Evolutionary conservation across 768 basidiomycete genomes (phyloP).

Genomic region (Termitomyces sp.): DNA sequence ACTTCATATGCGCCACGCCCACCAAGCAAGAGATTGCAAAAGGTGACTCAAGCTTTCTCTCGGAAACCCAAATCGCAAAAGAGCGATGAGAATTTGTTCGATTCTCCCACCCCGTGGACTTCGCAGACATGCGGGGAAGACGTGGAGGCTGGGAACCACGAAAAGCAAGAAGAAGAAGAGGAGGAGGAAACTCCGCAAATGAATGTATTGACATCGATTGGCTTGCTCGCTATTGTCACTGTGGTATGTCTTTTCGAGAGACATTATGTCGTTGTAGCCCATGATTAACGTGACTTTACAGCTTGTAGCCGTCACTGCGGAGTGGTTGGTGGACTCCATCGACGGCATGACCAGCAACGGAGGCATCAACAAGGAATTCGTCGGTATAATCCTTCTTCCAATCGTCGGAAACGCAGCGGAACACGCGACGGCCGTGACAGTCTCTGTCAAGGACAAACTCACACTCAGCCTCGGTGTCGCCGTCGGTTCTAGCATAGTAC

Average conservation of each 20-base stretch:
- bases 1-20: conserved; percentile 21
- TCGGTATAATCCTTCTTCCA: conserved; percentile 80
- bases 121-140: neutral
- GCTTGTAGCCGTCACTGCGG: conserved; percentile 60
- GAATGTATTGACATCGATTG: conserved; percentile 47
- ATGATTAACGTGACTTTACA: conserved; percentile 29
- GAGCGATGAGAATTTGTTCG: neutral
- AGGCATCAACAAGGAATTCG: conserved; percentile 69
- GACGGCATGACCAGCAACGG: conserved; percentile 57
- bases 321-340: conserved; percentile 79
- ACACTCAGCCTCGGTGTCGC: conserved; percentile 86
- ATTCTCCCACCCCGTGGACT: neutral
- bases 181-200: conserved; percentile 48
- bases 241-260: conserved; percentile 36
- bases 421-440: conserved; percentile 87
- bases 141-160: neutral
- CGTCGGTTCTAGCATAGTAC: conserved; percentile 77
- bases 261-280: no score
- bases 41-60: neutral
- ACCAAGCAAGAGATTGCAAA: neutral
- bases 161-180: conserved; percentile 14
- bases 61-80: conserved; percentile 18
- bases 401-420: conserved; percentile 93
- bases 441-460: conserved; percentile 87
- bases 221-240: conserved; percentile 53